Conservation (phyloP, 2,329 filamentous ascomycete genomes). For the Ciborinia camelliae region DNA sequence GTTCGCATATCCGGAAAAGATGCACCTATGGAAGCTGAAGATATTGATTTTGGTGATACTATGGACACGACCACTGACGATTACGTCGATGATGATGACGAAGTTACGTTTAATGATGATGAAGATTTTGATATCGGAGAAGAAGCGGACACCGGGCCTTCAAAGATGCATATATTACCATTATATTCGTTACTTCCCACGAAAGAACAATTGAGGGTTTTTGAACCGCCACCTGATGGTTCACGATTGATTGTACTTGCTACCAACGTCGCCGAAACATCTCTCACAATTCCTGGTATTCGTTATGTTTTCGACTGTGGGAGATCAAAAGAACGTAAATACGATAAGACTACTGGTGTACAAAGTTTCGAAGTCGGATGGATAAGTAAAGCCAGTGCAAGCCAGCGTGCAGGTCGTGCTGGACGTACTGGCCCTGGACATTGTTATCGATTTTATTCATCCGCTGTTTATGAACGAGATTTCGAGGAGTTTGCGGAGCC, state of each 20-base stretch:
- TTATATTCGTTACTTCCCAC: slow-evolving; percentile 91
- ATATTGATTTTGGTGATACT: slow-evolving; percentile 75
- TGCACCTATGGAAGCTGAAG: slow-evolving; percentile 77
- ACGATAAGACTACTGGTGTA: slow-evolving; percentile 82
- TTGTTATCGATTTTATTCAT: slow-evolving; percentile 92
- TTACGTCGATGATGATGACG: slow-evolving; percentile 55
- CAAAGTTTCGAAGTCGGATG: slow-evolving; percentile 94
- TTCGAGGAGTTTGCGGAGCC: slow-evolving; percentile 84
- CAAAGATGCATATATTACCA: slow-evolving; percentile 84
- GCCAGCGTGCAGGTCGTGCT: slow-evolving; percentile 87
- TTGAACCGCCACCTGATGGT: slow-evolving; percentile 77
- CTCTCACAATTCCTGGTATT: slow-evolving; percentile 92
- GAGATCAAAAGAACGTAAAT: slow-evolving; percentile 85
- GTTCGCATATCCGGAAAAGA: slow-evolving; percentile 75
- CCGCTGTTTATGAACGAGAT: slow-evolving; percentile 86
- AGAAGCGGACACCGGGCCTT: slow-evolving; percentile 60
- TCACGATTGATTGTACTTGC: slow-evolving; percentile 84
- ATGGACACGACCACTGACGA: slow-evolving; percentile 54
- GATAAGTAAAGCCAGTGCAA: slow-evolving; percentile 96
- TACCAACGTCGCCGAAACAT: slow-evolving; percentile 96
- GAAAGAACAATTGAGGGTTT: slow-evolving; percentile 85
- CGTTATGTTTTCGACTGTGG: slow-evolving; percentile 96
- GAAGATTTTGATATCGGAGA: slow-evolving; percentile 58
- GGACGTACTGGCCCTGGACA: slow-evolving; percentile 94
- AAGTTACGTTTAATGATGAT: slow-evolving; percentile 54